phyloP scores from a whole-genome alignment of 1,139 yeast species.

The Keqinozyma sinolaborantium region DNA sequence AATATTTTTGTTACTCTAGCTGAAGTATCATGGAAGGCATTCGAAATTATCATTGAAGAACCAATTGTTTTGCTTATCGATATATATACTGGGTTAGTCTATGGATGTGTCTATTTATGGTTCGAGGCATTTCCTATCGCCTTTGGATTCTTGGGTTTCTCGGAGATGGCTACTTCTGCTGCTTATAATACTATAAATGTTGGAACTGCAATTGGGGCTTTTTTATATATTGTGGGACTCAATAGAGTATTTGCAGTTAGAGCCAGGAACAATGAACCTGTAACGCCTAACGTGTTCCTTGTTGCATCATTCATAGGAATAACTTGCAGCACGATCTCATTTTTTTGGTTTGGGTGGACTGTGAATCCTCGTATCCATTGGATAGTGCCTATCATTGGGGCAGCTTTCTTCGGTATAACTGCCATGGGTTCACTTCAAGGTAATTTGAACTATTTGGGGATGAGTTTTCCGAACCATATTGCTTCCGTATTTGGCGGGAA shows the following conservation, averaged over 20 bases:
- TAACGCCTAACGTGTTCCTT: constrained; percentile 59
- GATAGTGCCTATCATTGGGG: constrained; percentile 29
- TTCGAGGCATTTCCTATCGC: constrained; percentile 34
- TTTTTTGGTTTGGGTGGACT: constrained; percentile 33
- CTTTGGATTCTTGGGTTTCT: constrained; percentile 20
- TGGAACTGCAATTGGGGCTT: constrained; percentile 18
- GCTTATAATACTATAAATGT: constrained; percentile 44
- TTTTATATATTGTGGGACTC: constrained; percentile 17
- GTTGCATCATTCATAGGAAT: constrained; percentile 41
- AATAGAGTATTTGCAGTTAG: constrained; percentile 22
- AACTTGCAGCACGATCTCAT: constrained; percentile 23
- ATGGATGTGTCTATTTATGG: constrained; percentile 29
- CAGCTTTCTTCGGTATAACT: constrained; percentile 22
- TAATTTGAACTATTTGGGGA: constrained; percentile 52
- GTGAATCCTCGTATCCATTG: constrained; percentile 24
- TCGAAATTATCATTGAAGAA: constrained; percentile 27
- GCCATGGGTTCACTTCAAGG: constrained; percentile 26
- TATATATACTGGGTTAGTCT: constrained; percentile 26
- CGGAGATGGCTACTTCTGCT: constrained; percentile 23
- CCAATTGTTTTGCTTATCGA: constrained; percentile 31
- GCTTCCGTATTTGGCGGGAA: constrained; percentile 31
- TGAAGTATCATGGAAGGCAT: constrained; percentile 32
- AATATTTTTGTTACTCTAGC: too few species aligned
- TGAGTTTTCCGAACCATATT: constrained; percentile 45
- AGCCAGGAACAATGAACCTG: constrained; percentile 27